Base-by-base conservation (phyloP, 2,329 filamentous ascomycete genomes). In the Xylariaceae sp. region DNA sequence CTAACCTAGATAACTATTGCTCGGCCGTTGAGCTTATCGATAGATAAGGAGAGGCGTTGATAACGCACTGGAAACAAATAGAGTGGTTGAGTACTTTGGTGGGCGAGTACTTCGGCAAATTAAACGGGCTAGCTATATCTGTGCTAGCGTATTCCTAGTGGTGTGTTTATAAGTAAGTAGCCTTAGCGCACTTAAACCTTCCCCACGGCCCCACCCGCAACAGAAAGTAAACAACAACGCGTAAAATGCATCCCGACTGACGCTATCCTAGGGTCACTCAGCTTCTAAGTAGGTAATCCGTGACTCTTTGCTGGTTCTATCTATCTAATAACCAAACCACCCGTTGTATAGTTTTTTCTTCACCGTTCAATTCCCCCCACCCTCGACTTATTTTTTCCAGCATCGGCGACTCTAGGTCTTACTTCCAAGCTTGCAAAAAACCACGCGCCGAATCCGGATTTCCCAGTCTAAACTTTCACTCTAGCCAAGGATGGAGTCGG, bases 191-290 rank as follows among this genome's bases (percentile, higher is more conserved):
- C 32, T 34, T 6, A 42, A 42, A 44, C 7, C 26, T 32, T 8
- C 30, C 43, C 43, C 48, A 45, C 39, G 5, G 11, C 37, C 47
- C 52, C 48, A 35, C 34, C 44, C 12, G 46, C 19, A 31, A 41
- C 42, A 50, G 37, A 58, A 64, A 63, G 65, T 67, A 67, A 67
- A 67, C 65, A 67, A 64, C 56, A 8, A 64, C 65, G 63, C 63
- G 64, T 60, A 56, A 52, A 40, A 50, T 19, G 5, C 27, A 57
- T 30, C 64, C 19, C 65, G 67, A 67, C 65, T 55, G 59, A 51
- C 46, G 6, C 37, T 9, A 39, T 11, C 26, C n/a, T 40, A 6
- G 40, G n/a, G 35, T 45, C 34, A 27, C 39, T 6, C 40, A 51
- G 27, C 51, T 55, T 56, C 48, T 47, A 53, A 19, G 19, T 19